A percentile compares a stretch with the other conserved stretches of the same genome.
Conservation (phyloP, 768 basidiomycete genomes). For the Fomitopsis serialis region DNA sequence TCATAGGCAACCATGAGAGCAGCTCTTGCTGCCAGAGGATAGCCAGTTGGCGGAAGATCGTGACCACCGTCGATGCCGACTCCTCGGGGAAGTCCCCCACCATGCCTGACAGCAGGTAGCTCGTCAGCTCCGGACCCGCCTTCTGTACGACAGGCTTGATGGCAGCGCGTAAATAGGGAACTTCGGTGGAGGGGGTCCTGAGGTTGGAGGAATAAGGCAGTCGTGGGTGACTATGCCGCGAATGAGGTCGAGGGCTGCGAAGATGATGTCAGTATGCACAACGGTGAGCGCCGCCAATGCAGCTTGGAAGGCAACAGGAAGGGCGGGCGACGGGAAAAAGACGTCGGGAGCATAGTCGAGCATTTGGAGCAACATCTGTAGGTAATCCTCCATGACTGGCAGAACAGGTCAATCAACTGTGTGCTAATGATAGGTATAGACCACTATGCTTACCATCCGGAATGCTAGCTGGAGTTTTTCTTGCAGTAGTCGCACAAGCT, state of each 20-base stretch:
- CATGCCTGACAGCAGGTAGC: conserved; percentile 69
- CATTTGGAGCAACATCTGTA: conserved; percentile 73
- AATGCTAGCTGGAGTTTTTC: conserved; percentile 64
- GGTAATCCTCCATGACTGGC: conserved; percentile 90
- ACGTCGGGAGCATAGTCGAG: conserved; percentile 64
- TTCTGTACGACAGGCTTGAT: conserved; percentile 60
- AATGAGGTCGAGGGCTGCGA: conserved; percentile 79
- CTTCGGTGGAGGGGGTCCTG: conserved; percentile 48
- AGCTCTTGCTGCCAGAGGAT: conserved; percentile 65
- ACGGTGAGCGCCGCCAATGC: conserved; percentile 77
- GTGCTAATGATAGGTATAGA: background rate
- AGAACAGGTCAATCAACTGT: background rate
- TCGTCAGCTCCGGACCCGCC: conserved; percentile 68
- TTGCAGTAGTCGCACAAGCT: conserved; percentile 63
- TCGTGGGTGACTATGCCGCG: conserved; percentile 73
- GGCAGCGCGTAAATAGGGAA: conserved; percentile 55
- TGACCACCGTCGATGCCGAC: conserved; percentile 61
- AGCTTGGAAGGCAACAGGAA: conserved; percentile 73
- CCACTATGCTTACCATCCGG: conserved; percentile 70
- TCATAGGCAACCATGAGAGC: conserved; percentile 63
- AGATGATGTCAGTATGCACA: conserved; percentile 76
- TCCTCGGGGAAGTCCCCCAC: conserved; percentile 90
- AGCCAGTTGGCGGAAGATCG: conserved; percentile 69
- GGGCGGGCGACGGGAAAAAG: conserved; percentile 72
- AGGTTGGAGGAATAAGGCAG: conserved; percentile 41